phyloP scores from a whole-genome alignment of 2,329 filamentous ascomycete genomes.

The Rhynchosporium secalis region DNA sequence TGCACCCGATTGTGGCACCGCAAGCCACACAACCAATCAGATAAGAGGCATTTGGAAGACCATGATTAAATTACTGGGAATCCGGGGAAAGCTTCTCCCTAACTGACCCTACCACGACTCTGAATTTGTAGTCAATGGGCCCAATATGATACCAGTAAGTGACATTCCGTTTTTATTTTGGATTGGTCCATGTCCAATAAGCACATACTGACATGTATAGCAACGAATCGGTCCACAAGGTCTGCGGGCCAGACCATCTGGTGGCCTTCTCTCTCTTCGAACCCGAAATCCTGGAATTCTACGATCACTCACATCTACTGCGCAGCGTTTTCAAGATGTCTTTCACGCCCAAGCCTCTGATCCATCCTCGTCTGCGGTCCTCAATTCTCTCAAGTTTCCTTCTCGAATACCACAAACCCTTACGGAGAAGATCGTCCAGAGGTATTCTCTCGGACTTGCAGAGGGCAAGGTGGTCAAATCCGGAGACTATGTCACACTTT shows the following conservation, averaged over 20 bases:
- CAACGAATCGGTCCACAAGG: constrained; percentile 36
- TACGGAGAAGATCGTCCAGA: constrained; percentile 90
- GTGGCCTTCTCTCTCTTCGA: constrained; percentile 32
- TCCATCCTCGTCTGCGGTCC: constrained; percentile 50
- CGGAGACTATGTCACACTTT: constrained; percentile 82
- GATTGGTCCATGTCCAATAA: background rate
- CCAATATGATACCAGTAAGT: constrained; percentile 34
- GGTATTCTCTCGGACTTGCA: constrained; percentile 73
- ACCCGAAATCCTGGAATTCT: constrained; percentile 28
- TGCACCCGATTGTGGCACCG: constrained; percentile 1
- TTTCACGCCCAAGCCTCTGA: constrained; percentile 66
- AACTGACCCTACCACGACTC: constrained; percentile 4
- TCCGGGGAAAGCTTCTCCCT: constrained; percentile 10
- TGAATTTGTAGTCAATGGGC: constrained; percentile 30
- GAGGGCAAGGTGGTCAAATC: constrained; percentile 71
- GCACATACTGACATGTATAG: constrained; percentile 15
- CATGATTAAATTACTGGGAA: constrained; percentile 24
- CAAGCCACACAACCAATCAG: constrained; percentile 8
- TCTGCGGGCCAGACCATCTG: constrained; percentile 35
- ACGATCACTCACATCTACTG: constrained; percentile 36
- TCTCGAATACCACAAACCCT: constrained; percentile 65
- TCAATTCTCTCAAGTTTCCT: constrained; percentile 50
- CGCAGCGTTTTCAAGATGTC: constrained; percentile 48
- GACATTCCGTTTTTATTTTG: background rate
- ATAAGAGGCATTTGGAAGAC: background rate